These are phyloP conservation scores for Mortierella alpina DNA, from an alignment of 192 early-diverging fungal species.

Conservation along the genomic window DNA sequence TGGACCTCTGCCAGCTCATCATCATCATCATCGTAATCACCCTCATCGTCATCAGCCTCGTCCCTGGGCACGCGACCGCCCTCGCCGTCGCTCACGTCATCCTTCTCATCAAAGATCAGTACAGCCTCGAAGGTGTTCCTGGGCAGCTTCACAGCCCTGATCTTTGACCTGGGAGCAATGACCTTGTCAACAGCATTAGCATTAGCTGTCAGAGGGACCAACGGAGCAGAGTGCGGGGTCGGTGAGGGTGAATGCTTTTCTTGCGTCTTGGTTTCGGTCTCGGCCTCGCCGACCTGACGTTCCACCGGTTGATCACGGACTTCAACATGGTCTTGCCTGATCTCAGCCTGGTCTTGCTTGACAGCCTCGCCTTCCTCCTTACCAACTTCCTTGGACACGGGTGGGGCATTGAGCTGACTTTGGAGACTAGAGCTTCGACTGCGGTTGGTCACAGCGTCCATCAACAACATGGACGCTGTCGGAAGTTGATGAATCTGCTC, in stretches of 20 bases:
- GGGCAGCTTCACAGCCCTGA: background rate
- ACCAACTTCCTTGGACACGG: background rate
- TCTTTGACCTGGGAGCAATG: background rate
- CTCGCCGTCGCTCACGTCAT: constrained; percentile 42
- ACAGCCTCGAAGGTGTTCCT: constrained; percentile 27
- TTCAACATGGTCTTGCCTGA: too few species aligned
- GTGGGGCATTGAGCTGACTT: background rate
- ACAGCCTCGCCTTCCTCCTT: background rate
- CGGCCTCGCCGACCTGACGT: too few species aligned
- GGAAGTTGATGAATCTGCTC: constrained; percentile 24
- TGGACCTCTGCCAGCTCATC: background rate
- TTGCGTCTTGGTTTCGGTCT: too few species aligned
- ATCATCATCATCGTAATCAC: constrained; percentile 4
- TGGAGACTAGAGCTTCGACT: constrained; percentile 49
- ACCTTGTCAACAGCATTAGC: background rate
- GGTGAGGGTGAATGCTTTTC: too few species aligned
- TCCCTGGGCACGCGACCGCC: constrained; percentile 5
- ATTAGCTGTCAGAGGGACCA: background rate
- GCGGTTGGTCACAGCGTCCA: background rate
- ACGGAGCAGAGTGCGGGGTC: too few species aligned
- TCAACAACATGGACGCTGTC: background rate
- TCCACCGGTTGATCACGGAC: too few species aligned
- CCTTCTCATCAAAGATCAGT: constrained; percentile 40
- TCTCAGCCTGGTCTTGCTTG: too few species aligned
- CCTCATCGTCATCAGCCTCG: constrained; percentile 5